Percentiles rank a stretch among this genome's conserved stretches.
Conservation (phyloP, 805 yeast genomes). For the Zygoascus biomembranicola region DNA sequence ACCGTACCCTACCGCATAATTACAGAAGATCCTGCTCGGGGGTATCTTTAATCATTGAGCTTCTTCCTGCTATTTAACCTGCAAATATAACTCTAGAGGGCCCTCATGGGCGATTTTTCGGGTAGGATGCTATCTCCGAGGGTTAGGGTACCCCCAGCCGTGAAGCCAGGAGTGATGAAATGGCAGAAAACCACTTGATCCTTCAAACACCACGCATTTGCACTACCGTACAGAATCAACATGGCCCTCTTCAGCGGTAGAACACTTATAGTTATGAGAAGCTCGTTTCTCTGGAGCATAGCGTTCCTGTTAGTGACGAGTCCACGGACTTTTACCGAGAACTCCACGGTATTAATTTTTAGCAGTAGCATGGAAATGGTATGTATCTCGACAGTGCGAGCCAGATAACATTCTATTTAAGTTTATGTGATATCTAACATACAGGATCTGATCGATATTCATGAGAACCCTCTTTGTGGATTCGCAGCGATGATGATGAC, state of each 20-base stretch:
- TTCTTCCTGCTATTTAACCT: no score
- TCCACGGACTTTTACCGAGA: constrained; percentile 21
- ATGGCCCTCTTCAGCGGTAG: constrained; percentile 16
- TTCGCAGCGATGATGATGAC: constrained; percentile 21
- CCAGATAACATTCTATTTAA: not conserved
- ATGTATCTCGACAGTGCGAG: constrained; percentile 3
- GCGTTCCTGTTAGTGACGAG: constrained; percentile 23
- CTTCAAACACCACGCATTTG: no score
- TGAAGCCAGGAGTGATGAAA: no score
- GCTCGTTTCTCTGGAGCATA: constrained; percentile 20
- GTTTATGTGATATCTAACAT: no score
- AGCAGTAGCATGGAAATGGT: constrained; percentile 20
- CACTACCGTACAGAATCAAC: not conserved
- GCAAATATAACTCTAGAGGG: no score
- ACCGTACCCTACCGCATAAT: no score
- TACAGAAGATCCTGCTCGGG: no score
- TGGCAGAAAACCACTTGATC: no score
- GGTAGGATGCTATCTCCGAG: no score
- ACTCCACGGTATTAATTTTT: constrained; percentile 20
- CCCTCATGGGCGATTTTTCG: no score
- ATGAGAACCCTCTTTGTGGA: constrained; percentile 22
- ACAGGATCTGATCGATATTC: constrained; percentile 12
- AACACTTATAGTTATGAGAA: constrained; percentile 18
- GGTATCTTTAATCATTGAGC: no score
- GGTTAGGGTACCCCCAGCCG: no score